Conservation (phyloP, 2,329 filamentous ascomycete species). For the Aspergillus piperis region DNA sequence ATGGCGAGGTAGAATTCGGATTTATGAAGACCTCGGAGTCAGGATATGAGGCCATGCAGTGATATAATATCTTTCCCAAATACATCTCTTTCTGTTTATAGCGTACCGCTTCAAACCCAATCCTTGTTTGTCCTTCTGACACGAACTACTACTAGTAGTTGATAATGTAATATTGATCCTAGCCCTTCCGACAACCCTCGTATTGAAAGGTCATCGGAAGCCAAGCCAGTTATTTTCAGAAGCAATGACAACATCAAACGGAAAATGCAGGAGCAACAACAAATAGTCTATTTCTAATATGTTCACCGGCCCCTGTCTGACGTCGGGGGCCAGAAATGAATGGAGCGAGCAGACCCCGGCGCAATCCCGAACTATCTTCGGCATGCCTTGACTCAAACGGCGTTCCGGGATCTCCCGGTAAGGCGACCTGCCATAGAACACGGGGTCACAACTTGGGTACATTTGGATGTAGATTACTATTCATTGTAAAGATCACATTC, state of each 20-base stretch:
- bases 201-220: not conserved
- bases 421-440: not conserved
- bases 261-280: not conserved
- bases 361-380: slow-evolving; percentile 14
- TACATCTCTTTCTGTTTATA: no score
- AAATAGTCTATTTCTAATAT: not conserved
- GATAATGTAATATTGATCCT: no score
- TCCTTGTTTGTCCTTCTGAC: no score
- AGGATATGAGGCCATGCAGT: slow-evolving; percentile 21
- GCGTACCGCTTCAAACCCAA: not conserved
- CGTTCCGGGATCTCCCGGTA: slow-evolving; percentile 10
- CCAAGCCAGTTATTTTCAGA: not conserved
- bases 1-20: slow-evolving; percentile 68
- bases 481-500: no score
- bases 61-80: not conserved
- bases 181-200: no score
- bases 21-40: slow-evolving; percentile 44
- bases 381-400: slow-evolving; percentile 6
- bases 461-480: no score
- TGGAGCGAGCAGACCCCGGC: not conserved
- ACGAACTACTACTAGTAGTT: no score
- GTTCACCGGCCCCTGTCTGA: slow-evolving; percentile 3
- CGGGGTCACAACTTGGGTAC: no score
- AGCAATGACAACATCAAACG: not conserved
- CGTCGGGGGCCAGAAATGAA: slow-evolving; percentile 2